Conservation (phyloP, 306 rosid species). For the Coriaria nepalensis region DNA sequence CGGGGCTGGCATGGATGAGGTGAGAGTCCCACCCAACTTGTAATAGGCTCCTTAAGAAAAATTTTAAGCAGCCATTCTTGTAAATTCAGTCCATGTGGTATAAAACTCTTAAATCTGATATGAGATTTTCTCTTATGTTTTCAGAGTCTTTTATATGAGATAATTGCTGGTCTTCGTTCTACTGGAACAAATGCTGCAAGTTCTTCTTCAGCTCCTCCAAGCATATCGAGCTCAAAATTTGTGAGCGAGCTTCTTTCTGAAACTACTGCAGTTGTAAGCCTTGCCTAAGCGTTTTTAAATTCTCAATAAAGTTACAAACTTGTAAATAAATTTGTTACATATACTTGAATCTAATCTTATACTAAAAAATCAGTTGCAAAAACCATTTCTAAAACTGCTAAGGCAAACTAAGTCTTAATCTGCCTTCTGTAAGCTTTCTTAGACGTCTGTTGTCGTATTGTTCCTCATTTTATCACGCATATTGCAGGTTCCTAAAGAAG, state of each 20-base stretch:
- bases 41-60: too few species aligned
- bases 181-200: constrained; percentile 47
- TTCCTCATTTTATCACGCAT: constrained; percentile 12
- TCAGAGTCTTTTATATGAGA: constrained; percentile 56
- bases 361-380: too few species aligned
- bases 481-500: constrained; percentile 42
- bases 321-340: too few species aligned
- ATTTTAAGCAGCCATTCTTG: not conserved
- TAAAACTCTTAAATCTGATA: too few species aligned
- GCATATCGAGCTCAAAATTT: constrained; percentile 29
- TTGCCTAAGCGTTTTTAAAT: too few species aligned
- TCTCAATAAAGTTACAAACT: too few species aligned
- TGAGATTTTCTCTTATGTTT: constrained; percentile 8
- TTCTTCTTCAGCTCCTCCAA: constrained; percentile 68
- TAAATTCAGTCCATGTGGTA: not conserved
- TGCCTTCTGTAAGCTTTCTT: too few species aligned
- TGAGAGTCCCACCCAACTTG: constrained; percentile 13
- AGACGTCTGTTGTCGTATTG: constrained; percentile 23
- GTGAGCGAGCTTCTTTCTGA: constrained; percentile 45
- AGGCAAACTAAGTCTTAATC: too few species aligned
- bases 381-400: too few species aligned
- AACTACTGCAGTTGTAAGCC: constrained; percentile 23
- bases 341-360: too few species aligned
- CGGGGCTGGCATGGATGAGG: constrained; percentile 62
- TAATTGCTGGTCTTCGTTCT: constrained; percentile 53